These are phyloP conservation scores for Trametes cinnabarina DNA, from an alignment of 768 basidiomycete species.

Conservation along the genomic window DNA sequence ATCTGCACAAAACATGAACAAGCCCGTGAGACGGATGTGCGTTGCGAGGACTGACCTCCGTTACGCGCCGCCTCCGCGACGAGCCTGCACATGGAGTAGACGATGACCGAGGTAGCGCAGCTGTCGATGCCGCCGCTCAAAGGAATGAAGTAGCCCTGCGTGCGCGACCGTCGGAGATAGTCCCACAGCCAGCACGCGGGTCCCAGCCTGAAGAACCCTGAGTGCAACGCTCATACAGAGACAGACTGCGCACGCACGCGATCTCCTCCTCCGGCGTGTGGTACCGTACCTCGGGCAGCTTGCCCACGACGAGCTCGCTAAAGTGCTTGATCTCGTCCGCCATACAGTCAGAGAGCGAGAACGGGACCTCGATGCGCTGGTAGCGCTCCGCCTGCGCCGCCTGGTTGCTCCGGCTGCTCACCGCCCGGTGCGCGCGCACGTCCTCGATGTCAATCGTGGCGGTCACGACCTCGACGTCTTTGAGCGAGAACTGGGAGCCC, in stretches of 20 bases:
- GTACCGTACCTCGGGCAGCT: conserved; percentile 55
- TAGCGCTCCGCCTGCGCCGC: conserved; percentile 76
- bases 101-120: conserved; percentile 94
- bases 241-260: conserved; percentile 84
- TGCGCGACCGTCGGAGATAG: conserved; percentile 89
- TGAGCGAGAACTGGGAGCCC: conserved; percentile 93
- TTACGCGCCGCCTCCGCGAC: conserved; percentile 74
- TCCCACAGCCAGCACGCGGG: conserved; percentile 99
- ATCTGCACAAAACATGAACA: conserved; percentile 43
- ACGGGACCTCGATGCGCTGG: conserved; percentile 77
- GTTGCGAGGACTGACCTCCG: conserved; percentile 57
- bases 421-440: conserved; percentile 84
- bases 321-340: conserved; percentile 42
- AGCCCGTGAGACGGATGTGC: background rate
- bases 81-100: conserved; percentile 93
- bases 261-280: conserved; percentile 96
- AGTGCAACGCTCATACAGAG: background rate
- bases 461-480: conserved; percentile 93
- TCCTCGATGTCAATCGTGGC: conserved; percentile 98
- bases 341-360: conserved; percentile 67
- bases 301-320: conserved; percentile 24
- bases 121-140: conserved; percentile 96
- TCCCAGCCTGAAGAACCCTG: conserved; percentile 76
- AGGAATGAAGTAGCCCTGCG: conserved; percentile 93
- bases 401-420: conserved; percentile 86